Base-by-base conservation (phyloP, 1,139 yeast genomes). In the Pneumocystis wakefieldiae region DNA sequence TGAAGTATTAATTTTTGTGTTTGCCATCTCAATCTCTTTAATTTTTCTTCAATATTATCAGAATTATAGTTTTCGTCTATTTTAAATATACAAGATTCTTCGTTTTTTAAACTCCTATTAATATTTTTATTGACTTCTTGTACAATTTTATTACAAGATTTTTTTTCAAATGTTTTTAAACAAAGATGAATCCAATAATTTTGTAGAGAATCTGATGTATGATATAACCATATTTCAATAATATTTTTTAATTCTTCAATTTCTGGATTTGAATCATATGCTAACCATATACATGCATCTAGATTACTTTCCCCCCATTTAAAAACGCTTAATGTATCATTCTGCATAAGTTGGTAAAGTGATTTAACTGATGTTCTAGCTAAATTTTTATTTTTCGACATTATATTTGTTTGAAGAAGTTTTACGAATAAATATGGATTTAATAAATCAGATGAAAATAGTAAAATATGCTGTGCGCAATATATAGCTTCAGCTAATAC, bases 1-100 rank as follows among this genome's bases (percentile, higher is more conserved):
- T 79, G 81, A 64, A 87, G 76, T 1, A 91, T 82, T 64, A 82
- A 79, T 37, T 80, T 75, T 64, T 85, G 80, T 66, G 89, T 86
- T 66, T 81, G 83, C 91, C 91, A 86, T 59, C 81, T 78, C 12
- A 86, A 78, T 1, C 87, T 37, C 15, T 15, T 15, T 57, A 37
- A 19, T 87, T 55, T 67, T 71, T 15, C 66, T 68, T 7, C 60
- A 29, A 17, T 17, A 15, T 24, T 48, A 24, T 24, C 17, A 4
- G n/a, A 48, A 24, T 24, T 24, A 48, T 42, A 36, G 19, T 38
- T 67, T 1, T 67, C 70, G n/a, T 69, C 68, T 37, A 67, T 71
- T 15, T 79, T 76, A 67, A 79, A 77, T 0, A 80, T 75, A 60
- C 75, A 78, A 1, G 78, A 77, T 67, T 79, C 82, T 65, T 78